Evolutionary conservation across 2,329 filamentous ascomycete genomes (phyloP).

Genomic region (Botryotinia convoluta): DNA sequence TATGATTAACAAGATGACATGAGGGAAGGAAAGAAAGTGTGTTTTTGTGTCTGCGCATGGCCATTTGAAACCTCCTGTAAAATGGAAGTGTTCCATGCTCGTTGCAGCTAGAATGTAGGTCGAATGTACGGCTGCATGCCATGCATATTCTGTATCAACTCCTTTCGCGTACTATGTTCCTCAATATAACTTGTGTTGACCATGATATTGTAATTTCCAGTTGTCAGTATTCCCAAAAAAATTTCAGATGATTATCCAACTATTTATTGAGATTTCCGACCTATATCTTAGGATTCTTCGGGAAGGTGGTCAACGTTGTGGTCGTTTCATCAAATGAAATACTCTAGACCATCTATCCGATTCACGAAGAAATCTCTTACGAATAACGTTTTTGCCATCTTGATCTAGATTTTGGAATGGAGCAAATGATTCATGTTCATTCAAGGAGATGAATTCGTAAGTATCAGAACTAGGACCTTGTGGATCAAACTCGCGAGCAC

Average conservation of each 20-base stretch:
- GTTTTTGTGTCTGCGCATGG: fast-evolving
- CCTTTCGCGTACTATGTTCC: background rate
- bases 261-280: background rate
- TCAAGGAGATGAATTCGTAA: background rate
- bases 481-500: background rate
- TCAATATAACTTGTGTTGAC: background rate
- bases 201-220: background rate
- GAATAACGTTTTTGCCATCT: background rate
- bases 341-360: background rate
- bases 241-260: background rate
- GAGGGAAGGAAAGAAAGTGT: background rate
- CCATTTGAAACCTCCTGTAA: background rate
- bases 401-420: background rate
- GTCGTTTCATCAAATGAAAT: background rate
- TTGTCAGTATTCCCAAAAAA: too few relatives aligned
- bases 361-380: background rate
- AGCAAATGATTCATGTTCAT: background rate
- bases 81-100: background rate
- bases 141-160: background rate
- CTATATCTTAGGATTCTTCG: background rate
- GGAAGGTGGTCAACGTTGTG: background rate
- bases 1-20: background rate
- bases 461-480: background rate
- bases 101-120: background rate
- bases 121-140: background rate